These are phyloP conservation scores for Cardamine resedifolia DNA, from an alignment of 345 rosid genomes.

Conservation along the genomic window DNA sequence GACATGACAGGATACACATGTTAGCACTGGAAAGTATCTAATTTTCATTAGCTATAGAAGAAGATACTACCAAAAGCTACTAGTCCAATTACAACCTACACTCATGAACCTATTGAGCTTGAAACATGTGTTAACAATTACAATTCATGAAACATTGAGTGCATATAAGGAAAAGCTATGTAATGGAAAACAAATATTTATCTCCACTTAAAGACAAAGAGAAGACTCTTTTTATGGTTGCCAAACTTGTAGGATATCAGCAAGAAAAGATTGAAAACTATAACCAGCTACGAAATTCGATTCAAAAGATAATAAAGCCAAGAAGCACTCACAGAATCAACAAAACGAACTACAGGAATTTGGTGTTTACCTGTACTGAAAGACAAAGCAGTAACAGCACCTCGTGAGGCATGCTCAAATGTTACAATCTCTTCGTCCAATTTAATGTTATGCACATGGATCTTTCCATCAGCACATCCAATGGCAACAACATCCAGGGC, in stretches of 20 bases:
- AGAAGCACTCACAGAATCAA: not conserved
- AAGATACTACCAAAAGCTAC: not conserved
- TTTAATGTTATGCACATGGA: constrained; percentile 81
- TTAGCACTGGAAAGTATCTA: constrained; percentile 2
- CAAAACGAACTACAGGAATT: not conserved
- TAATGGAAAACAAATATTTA: not conserved
- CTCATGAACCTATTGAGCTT: not conserved
- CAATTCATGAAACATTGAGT: not conserved
- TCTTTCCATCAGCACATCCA: constrained; percentile 93
- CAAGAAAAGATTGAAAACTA: not conserved
- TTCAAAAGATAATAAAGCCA: not conserved
- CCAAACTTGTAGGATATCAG: not conserved
- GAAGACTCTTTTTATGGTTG: not conserved
- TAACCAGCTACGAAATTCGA: not conserved
- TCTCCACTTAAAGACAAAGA: not conserved
- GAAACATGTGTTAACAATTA: not conserved
- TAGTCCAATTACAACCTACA: not conserved
- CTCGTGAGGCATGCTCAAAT: constrained; percentile 76
- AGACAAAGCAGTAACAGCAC: constrained; percentile 78
- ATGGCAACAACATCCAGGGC: constrained; percentile 91
- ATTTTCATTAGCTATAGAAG: not conserved
- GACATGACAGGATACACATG: constrained; percentile 24
- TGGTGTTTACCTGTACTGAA: constrained; percentile 68
- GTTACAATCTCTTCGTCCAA: constrained; percentile 73
- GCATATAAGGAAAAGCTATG: not conserved